Percentiles rank a stretch among this genome's conserved stretches.
These are phyloP conservation scores for Papiliotrema terrestris DNA, from an alignment of 1,284 basidiomycete genomes.

Conservation along the genomic window DNA sequence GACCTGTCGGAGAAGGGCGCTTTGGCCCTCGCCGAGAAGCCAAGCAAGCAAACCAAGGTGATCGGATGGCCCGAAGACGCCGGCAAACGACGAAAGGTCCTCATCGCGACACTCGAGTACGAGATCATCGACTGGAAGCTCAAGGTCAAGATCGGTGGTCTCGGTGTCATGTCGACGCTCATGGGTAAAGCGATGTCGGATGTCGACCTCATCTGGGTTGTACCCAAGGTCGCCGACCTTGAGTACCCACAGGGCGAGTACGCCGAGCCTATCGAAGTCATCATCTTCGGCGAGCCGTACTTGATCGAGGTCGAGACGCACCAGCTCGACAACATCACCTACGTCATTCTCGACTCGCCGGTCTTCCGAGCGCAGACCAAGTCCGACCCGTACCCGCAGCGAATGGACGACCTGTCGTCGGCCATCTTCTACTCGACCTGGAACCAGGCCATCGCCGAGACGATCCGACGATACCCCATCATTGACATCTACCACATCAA, in stretches of 20 bases:
- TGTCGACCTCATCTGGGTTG: conserved; percentile 85
- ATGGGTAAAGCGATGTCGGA: conserved; percentile 97
- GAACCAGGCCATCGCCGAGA: conserved; percentile 91
- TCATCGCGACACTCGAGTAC: conserved; percentile 88
- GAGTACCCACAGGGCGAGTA: conserved; percentile 88
- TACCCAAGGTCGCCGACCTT: conserved; percentile 88
- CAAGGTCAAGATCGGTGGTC: conserved; percentile 93
- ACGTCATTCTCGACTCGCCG: conserved; percentile 84
- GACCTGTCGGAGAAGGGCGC: conserved; percentile 43
- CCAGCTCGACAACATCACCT: conserved; percentile 87
- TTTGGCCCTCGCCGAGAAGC: conserved; percentile 58
- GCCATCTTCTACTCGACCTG: conserved; percentile 96
- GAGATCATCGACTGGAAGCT: conserved; percentile 94
- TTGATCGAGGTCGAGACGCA: conserved; percentile 92
- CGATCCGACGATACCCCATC: conserved; percentile 74
- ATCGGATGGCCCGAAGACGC: conserved; percentile 92
- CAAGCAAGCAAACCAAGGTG: conserved; percentile 57
- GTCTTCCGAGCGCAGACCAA: conserved; percentile 94
- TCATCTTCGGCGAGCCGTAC: conserved; percentile 91
- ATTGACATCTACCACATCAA: conserved; percentile 68
- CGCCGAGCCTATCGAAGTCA: conserved; percentile 85
- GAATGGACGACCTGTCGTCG: conserved; percentile 91
- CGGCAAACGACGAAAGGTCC: conserved; percentile 78
- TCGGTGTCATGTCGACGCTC: conserved; percentile 91
- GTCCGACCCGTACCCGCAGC: conserved; percentile 85